Base-by-base conservation (phyloP, 768 basidiomycete genomes). In the Filobasidium wieringae region DNA sequence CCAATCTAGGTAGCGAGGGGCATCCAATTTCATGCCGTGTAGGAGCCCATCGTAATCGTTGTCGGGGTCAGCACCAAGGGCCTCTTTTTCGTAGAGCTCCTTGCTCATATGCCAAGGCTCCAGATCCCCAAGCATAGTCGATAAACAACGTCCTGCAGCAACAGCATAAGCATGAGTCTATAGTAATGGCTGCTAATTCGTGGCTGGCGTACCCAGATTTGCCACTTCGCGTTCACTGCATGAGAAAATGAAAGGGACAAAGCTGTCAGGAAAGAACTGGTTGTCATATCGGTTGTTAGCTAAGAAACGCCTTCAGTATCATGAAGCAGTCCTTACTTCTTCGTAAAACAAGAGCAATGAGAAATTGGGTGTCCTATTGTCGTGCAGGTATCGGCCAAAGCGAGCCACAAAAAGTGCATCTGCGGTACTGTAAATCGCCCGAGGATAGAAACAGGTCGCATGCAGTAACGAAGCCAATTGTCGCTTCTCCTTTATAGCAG, bases 191-290 rank as follows among this genome's bases (percentile, higher is more conserved):
- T 4, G 22, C 43, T 47, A 27, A 47, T 37, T n/a, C n/a, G 36
- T 7, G 14, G 2, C 14, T 19, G 2, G 14, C 78, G 31, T 67
- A 87, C 92, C 91, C 66, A 90, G 91, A 73, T 96, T 97, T 51
- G 86, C 82, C 12, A 90, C 91, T 74, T 99, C 92, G 64, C 88
- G 88, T 75, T 93, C 93, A 63, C 92, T 95, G 67, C 90, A 92
- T 0, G 88, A 86, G 72, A 91, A 95, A 24, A 96, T 77, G 11
- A 91, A 80, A 6, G 84, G 83, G 52, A 87, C 84, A 51, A 95
- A 79, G 62, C 88, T 84, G 40, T 89, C 87, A 7, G 84, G 83
- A 24, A 97, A 82, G 33, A 96, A 76, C 88, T 95, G 65, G n/a
- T 33, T 27, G 15, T 14, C 15, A n/a, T 53, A 51, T 31, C 22